These are phyloP conservation scores for Phytophthora palmivora DNA, from an alignment of 352 stramenopile genomes.

Conservation along the genomic window DNA sequence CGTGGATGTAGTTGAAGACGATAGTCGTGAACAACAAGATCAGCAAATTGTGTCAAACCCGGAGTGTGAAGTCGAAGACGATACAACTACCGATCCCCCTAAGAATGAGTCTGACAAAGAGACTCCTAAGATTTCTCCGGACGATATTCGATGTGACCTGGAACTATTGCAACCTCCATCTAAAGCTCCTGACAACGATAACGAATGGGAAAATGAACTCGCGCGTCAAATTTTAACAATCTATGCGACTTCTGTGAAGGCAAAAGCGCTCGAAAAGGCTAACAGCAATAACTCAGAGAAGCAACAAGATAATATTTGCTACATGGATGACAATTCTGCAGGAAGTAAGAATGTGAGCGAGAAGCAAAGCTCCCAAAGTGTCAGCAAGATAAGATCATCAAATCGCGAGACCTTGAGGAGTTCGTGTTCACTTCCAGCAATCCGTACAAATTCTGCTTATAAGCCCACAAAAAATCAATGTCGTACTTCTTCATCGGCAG, in stretches of 20 bases:
- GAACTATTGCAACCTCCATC: conserved; percentile 62
- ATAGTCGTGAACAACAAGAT: background rate
- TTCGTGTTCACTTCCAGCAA: conserved; percentile 31
- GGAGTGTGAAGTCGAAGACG: background rate
- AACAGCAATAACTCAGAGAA: conserved; percentile 6
- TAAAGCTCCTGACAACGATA: conserved; percentile 61
- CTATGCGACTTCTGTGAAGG: conserved; percentile 80
- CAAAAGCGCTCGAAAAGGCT: conserved; percentile 47
- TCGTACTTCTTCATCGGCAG: conserved; percentile 13
- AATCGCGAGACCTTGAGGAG: conserved; percentile 4
- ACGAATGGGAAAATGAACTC: conserved; percentile 92
- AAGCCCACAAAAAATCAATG: conserved; percentile 5
- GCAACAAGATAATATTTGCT: conserved; percentile 6
- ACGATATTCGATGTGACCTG: conserved; percentile 48
- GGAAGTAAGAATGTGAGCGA: background rate
- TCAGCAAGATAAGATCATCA: background rate
- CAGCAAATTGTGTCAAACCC: background rate
- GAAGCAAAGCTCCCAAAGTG: conserved; percentile 1
- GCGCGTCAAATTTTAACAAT: conserved; percentile 90
- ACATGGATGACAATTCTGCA: background rate
- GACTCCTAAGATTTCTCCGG: conserved; percentile 3
- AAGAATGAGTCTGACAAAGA: background rate
- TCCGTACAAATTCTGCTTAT: conserved; percentile 3
- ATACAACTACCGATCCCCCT: background rate
- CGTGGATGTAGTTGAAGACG: conserved; percentile 4